A percentile compares a stretch with the other conserved stretches of the same genome.
These are phyloP conservation scores for Podila verticillata DNA, from an alignment of 192 early-diverging fungal species.

Conservation along the genomic window DNA sequence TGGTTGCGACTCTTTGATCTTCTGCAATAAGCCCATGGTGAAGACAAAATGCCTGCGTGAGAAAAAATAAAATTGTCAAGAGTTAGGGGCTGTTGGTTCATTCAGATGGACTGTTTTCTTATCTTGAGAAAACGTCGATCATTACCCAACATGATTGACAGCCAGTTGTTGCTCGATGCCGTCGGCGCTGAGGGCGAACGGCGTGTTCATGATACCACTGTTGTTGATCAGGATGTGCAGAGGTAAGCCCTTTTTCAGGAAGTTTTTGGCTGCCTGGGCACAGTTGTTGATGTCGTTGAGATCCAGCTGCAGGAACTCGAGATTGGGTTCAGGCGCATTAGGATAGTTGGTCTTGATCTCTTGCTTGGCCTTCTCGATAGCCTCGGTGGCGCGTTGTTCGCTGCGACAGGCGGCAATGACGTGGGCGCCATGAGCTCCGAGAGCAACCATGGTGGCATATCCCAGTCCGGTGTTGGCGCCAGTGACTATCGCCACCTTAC, in stretches of 20 bases:
- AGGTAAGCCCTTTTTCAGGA: background rate
- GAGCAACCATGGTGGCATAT: constrained; percentile 22
- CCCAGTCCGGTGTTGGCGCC: constrained; percentile 58
- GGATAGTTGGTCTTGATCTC: constrained; percentile 23
- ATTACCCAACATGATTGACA: background rate
- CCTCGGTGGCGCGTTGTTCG: background rate
- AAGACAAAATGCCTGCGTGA: constrained; percentile 16
- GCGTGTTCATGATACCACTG: background rate
- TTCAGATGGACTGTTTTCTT: no score
- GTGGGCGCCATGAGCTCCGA: constrained; percentile 35
- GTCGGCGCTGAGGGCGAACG: background rate
- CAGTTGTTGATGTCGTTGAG: background rate
- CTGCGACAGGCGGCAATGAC: constrained; percentile 36
- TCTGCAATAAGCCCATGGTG: constrained; percentile 13
- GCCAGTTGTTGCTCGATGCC: background rate
- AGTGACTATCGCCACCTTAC: constrained; percentile 59
- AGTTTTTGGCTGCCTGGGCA: background rate
- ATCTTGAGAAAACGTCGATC: background rate
- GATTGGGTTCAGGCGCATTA: background rate
- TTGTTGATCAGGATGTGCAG: constrained; percentile 1
- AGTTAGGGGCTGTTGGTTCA: no score
- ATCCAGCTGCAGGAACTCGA: background rate
- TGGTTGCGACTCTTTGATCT: constrained; percentile 25
- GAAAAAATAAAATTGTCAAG: background rate
- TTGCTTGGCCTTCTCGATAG: constrained; percentile 4